phyloP scores from a whole-genome alignment of 2,329 filamentous ascomycete species.

The Berkeleyomyces rouxiae region DNA sequence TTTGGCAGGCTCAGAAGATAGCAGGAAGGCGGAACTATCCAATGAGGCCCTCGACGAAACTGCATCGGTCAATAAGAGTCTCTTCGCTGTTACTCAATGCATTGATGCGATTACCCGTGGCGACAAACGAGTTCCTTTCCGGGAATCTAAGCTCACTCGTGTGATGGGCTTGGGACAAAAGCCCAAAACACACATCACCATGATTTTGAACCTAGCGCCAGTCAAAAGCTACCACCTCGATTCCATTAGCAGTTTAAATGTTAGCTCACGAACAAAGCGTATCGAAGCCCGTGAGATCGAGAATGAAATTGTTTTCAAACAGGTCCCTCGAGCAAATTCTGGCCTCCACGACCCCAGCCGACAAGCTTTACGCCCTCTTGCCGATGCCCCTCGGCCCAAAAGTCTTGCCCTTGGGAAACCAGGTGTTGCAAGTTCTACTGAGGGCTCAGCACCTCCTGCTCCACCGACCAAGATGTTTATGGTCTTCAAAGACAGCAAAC shows the following conservation, averaged over 20 bases:
- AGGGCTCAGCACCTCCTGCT: constrained; percentile 33
- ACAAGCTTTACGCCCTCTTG: constrained; percentile 62
- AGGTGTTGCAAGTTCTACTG: constrained; percentile 15
- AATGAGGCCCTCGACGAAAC: constrained; percentile 89
- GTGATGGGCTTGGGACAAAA: constrained; percentile 88
- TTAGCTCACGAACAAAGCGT: constrained; percentile 87
- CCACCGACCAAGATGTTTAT: constrained; percentile 72
- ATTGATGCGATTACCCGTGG: constrained; percentile 78
- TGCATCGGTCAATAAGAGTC: constrained; percentile 90
- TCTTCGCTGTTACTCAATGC: constrained; percentile 88
- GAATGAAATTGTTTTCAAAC: constrained; percentile 81
- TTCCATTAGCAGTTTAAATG: constrained; percentile 83
- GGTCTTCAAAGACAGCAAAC: constrained; percentile 61
- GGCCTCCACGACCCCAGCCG: constrained; percentile 32
- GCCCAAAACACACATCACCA: constrained; percentile 71
- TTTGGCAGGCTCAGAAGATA: constrained; percentile 88
- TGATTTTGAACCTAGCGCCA: constrained; percentile 89
- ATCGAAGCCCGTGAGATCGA: constrained; percentile 93
- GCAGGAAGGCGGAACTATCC: constrained; percentile 81
- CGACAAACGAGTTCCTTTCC: constrained; percentile 69
- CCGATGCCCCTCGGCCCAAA: neutral
- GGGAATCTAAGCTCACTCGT: constrained; percentile 93
- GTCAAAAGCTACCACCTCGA: constrained; percentile 87
- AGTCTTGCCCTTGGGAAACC: neutral
- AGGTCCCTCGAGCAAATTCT: constrained; percentile 41